Base-by-base conservation (phyloP, 1,139 yeast genomes). In the Pichia sorboxylosa region DNA sequence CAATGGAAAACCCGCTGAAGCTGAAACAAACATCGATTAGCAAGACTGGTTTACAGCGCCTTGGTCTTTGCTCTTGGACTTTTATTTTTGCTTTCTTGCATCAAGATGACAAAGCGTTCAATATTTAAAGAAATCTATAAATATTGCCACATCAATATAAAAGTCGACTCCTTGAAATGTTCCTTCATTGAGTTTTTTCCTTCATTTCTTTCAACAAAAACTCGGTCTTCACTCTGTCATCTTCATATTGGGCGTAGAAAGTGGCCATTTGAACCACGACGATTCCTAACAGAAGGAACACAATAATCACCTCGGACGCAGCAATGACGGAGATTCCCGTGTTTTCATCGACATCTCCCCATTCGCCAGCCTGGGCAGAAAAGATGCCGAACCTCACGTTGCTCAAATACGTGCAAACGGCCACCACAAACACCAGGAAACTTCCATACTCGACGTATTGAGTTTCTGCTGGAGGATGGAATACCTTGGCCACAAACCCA, bases 281-380 rank as follows among this genome's bases (percentile, higher is more conserved):
- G 15, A 85, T 83, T 40, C 96, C 97, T 19, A 73, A 51, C 36
- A 87, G 63, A 14, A 80, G 66, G 39, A 84, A 56, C 15, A 80
- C 72, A 43, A 82, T 65, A 65, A 90, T 79, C 29, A 81, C 70
- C 57, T 79, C 78, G 28, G 93, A 76, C 5, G 97, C 96, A 28
- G 93, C 95, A 54, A 90, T 73, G 27, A 90, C 95, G 45, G 83
- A 83, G 48, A 90, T 60, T 17, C 97, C 97, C 19, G 94, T 84
- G 41, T 66, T 64, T 54, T 69, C 73, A 48, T 82, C 84, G 33
- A 90, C 94, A 35, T 90, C 97, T 42, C 95, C 97, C 96, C 97
- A 90, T 39, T 72, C 64, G 29, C 87, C 85, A 38, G 68, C 57
- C 20, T 71, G 49, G 38, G 84, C 73, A 33, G 92, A 72, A 46